Conservation (phyloP, 345 rosid species). For the Gossypium sturtianum region DNA sequence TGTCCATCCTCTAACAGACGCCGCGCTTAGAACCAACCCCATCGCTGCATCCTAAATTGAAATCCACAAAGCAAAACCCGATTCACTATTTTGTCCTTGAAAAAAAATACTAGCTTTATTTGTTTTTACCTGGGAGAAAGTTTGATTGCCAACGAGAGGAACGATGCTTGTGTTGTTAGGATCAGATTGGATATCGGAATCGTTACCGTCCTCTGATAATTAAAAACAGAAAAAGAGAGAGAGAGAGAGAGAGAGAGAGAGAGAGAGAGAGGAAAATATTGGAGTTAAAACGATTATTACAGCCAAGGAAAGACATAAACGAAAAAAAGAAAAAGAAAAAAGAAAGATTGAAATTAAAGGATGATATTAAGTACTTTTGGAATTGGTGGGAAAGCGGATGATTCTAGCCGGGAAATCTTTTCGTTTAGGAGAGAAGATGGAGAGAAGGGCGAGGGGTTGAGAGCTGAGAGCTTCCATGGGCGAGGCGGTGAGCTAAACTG, state of each 20-base stretch:
- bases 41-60: slow-evolving; percentile 62
- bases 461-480: slow-evolving; percentile 64
- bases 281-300: neutral
- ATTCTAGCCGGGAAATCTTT: slow-evolving; percentile 30
- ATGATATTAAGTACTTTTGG: slow-evolving; percentile 40
- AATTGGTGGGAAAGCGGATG: slow-evolving; percentile 36
- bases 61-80: neutral
- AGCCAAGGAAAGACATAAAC: too few species aligned
- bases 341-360: neutral
- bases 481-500: neutral
- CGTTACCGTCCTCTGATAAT: slow-evolving; percentile 41
- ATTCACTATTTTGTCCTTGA: neutral
- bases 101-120: neutral
- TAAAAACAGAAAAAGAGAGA: neutral
- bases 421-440: slow-evolving; percentile 53
- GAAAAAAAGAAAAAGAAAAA: too few species aligned
- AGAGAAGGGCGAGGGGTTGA: slow-evolving; percentile 43
- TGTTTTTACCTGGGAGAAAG: slow-evolving; percentile 47
- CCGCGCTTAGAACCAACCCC: slow-evolving; percentile 82
- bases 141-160: slow-evolving; percentile 46
- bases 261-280: neutral
- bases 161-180: slow-evolving; percentile 54
- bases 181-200: slow-evolving; percentile 49
- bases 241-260: neutral
- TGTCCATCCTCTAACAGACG: slow-evolving; percentile 85